phyloP scores from a whole-genome alignment of 2,329 filamentous ascomycete species.

The Ceratocystis destructans region DNA sequence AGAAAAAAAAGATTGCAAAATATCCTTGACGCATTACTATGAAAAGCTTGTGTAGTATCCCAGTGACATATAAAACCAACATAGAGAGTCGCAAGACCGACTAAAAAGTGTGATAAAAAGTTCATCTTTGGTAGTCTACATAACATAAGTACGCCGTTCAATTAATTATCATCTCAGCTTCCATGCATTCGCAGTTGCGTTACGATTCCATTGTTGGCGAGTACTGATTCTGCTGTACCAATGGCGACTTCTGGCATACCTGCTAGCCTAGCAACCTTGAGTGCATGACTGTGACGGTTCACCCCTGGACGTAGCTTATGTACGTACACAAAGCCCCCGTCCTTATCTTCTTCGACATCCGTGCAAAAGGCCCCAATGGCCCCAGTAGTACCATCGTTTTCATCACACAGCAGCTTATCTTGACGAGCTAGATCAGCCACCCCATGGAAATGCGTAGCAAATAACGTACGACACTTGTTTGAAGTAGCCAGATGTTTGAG shows the following conservation, averaged over 20 bases:
- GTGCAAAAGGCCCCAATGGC: slow-evolving; percentile 69
- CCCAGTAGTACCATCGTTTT: background rate
- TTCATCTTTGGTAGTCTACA: background rate
- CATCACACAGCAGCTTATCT: slow-evolving; percentile 20
- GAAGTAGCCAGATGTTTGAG: slow-evolving; percentile 68
- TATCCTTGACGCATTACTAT: slow-evolving; percentile 18
- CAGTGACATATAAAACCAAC: background rate
- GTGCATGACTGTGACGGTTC: slow-evolving; percentile 75
- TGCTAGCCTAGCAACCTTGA: slow-evolving; percentile 86
- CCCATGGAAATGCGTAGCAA: slow-evolving; percentile 88
- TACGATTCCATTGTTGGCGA: slow-evolving; percentile 25
- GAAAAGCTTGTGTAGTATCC: background rate
- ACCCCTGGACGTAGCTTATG: slow-evolving; percentile 70
- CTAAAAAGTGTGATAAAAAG: too few relatives aligned
- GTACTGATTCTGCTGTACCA: slow-evolving; percentile 46
- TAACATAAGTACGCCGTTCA: background rate
- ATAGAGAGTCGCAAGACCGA: too few relatives aligned
- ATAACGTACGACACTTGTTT: slow-evolving; percentile 68
- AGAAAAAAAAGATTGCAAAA: slow-evolving; percentile 21
- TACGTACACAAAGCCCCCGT: slow-evolving; percentile 67
- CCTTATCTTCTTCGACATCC: slow-evolving; percentile 62
- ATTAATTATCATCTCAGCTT: background rate
- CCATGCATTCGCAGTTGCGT: background rate
- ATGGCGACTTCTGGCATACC: slow-evolving; percentile 65
- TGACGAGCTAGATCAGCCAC: slow-evolving; percentile 53